A percentile compares a stretch with the other conserved stretches of the same genome.
Evolutionary conservation across 1,139 yeast genomes (phyloP).

Genomic region (Kurtzmaniella quercitrusa): DNA sequence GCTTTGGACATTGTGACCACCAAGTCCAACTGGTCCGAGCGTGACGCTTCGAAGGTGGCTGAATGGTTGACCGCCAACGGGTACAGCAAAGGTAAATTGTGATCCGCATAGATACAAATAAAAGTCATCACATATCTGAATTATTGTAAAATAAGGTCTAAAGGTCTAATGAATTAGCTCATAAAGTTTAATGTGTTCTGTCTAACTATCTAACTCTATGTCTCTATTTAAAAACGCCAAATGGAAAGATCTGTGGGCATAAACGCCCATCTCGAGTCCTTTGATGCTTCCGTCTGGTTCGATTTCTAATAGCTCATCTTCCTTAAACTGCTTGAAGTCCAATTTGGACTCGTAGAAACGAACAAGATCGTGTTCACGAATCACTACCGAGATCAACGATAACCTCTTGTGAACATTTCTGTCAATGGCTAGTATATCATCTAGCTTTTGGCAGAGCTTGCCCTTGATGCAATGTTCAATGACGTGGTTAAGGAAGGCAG

Average conservation of each 20-base stretch:
- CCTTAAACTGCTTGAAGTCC: slow-evolving; percentile 31
- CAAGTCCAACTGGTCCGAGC: slow-evolving; percentile 60
- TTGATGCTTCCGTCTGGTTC: slow-evolving; percentile 10
- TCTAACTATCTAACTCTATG: neutral
- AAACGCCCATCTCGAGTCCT: slow-evolving; percentile 28
- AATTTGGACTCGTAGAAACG: slow-evolving; percentile 40
- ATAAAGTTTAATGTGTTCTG: neutral
- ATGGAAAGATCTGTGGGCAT: slow-evolving; percentile 29
- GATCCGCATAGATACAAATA: neutral
- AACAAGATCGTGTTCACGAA: slow-evolving; percentile 48
- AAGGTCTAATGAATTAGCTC: too few relatives aligned
- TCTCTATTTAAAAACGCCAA: slow-evolving; percentile 26
- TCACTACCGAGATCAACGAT: slow-evolving; percentile 34
- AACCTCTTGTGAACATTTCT: neutral
- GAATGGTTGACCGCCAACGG: slow-evolving; percentile 51
- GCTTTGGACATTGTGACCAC: slow-evolving; percentile 63
- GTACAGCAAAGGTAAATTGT: slow-evolving; percentile 20
- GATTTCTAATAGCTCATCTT: slow-evolving; percentile 17
- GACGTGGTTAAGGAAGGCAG: slow-evolving; percentile 25
- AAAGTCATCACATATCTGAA: slow-evolving; percentile 1
- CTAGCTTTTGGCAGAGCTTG: neutral
- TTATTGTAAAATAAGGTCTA: too few relatives aligned
- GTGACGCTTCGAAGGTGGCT: slow-evolving; percentile 53
- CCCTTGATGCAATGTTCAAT: slow-evolving; percentile 9
- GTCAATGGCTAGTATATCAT: slow-evolving; percentile 4